These are phyloP conservation scores for Aspergillus sp. DNA, from an alignment of 2,329 filamentous ascomycete genomes.

Conservation along the genomic window DNA sequence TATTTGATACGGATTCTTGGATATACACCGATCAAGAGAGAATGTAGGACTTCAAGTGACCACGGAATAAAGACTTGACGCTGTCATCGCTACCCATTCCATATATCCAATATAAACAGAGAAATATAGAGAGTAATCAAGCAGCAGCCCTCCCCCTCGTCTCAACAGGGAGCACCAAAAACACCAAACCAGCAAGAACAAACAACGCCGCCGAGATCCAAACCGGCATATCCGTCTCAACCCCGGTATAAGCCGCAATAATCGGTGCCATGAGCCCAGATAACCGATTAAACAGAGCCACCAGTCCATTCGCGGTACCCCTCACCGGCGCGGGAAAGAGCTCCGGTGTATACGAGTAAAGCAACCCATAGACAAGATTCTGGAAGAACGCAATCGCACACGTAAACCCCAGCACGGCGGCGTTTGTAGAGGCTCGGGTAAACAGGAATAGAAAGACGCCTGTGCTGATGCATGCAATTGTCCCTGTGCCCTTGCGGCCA, in stretches of 20 bases:
- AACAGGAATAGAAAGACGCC: conserved; percentile 54
- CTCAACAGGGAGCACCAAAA: conserved; percentile 45
- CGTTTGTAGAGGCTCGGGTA: conserved; percentile 67
- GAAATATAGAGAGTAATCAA: too few species aligned
- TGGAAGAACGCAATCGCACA: not conserved
- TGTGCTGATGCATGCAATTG: not conserved
- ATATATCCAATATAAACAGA: too few species aligned
- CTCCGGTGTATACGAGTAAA: conserved; percentile 58
- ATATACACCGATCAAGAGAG: too few species aligned
- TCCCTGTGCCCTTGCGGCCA: not conserved
- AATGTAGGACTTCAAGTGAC: too few species aligned
- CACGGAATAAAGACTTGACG: too few species aligned
- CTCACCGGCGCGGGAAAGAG: conserved; percentile 54
- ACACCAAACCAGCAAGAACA: conserved; percentile 42
- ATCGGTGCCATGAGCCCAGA: conserved; percentile 43
- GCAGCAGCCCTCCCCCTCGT: conserved; percentile 13
- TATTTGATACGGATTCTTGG: too few species aligned
- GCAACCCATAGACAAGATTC: conserved; percentile 54
- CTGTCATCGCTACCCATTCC: too few species aligned
- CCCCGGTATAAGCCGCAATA: conserved; percentile 40
- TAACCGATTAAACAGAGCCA: conserved; percentile 41
- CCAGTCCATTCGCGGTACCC: conserved; percentile 51
- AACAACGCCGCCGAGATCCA: conserved; percentile 43
- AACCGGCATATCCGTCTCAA: conserved; percentile 41
- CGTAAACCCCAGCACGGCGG: conserved; percentile 49